phyloP scores from a whole-genome alignment of 2,329 filamentous ascomycete genomes.

The Diaporthe australafricana region DNA sequence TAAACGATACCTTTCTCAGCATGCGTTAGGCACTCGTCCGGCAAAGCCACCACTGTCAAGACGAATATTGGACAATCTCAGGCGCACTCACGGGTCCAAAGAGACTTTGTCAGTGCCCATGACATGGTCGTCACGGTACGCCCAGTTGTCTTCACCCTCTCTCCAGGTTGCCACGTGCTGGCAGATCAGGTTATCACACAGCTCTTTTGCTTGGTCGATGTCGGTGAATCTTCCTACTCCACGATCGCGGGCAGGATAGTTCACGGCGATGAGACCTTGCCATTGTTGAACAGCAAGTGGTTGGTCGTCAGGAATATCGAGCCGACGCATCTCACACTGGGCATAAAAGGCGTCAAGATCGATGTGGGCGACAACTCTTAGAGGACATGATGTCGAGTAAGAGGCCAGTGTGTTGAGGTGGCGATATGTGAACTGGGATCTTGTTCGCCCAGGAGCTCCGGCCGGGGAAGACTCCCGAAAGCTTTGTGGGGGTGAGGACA shows the following conservation, averaged over 20 bases:
- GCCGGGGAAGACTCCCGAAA: conserved; percentile 51
- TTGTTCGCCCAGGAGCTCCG: conserved; percentile 47
- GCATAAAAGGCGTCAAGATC: conserved; percentile 98
- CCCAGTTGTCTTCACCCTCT: conserved; percentile 92
- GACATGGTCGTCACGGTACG: conserved; percentile 84
- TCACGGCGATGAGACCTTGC: conserved; percentile 95
- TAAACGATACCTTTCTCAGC: conserved; percentile 70
- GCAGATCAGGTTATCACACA: conserved; percentile 84
- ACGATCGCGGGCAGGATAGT: conserved; percentile 88
- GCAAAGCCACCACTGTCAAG: background rate
- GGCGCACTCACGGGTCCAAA: conserved; percentile 72
- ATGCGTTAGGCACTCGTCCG: background rate
- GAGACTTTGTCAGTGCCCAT: conserved; percentile 92
- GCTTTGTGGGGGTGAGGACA: conserved; percentile 45
- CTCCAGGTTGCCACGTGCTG: conserved; percentile 97
- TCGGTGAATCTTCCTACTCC: conserved; percentile 85
- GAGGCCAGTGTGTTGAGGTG: conserved; percentile 82
- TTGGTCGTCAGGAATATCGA: conserved; percentile 78
- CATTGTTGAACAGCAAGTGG: conserved; percentile 96
- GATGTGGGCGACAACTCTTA: conserved; percentile 90
- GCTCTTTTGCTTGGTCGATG: conserved; percentile 83
- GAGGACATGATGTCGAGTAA: conserved; percentile 77
- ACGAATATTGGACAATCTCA: background rate
- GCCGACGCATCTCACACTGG: conserved; percentile 93
- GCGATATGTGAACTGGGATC: conserved; percentile 86